Evolutionary conservation across 768 basidiomycete species (phyloP), one percentile per base, ranked within the genome.

Genomic region (Lenzites betulinus): DNA sequence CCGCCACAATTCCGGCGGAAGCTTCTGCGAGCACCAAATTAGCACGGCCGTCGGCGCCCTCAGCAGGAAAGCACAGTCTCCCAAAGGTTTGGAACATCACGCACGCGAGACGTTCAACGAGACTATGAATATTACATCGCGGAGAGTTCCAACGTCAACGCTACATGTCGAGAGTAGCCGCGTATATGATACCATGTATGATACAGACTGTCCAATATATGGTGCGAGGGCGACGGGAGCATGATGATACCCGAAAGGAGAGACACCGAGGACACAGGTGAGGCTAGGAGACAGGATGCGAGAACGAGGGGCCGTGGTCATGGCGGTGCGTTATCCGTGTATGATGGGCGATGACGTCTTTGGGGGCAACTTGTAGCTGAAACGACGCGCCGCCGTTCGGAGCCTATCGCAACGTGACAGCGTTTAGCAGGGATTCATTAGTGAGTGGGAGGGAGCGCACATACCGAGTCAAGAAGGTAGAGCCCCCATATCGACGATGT

Each of bases 401-500:
- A 59, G 56, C 62, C 62, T 63, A n/a, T 12, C 18, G 23, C 46
- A 47, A 16, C 20, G 11, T 8, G 23, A 26, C n/a, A 25, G 9
- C 20, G 50, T 12, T 49, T 11, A 16, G 12, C 13, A 8, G 16
- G 15, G 9, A 16, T 26, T 25, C 20, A 28, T 20, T 47, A 13
- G 13, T 16, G 28, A 12, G 22, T 42, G 44, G 23, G 44, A 22
- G 12, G 44, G 20, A 3, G 22, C 23, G 44, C 7, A 25, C 62
- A 6, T 41, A 63, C 62, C 57, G 57, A 51, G 54, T 48, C 52
- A 58, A 20, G 28, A 63, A 41, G 26, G 28, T 26, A 25, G 61
- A 62, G 61, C 61, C 61, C 53, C 62, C 52, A 54, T n/a, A 59
- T 18, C 51, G 57, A 58, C 52, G 61, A 53, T 56, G 52, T 54